Conservation (phyloP, 805 yeast genomes). For the Saccharomycopsis microspora region DNA sequence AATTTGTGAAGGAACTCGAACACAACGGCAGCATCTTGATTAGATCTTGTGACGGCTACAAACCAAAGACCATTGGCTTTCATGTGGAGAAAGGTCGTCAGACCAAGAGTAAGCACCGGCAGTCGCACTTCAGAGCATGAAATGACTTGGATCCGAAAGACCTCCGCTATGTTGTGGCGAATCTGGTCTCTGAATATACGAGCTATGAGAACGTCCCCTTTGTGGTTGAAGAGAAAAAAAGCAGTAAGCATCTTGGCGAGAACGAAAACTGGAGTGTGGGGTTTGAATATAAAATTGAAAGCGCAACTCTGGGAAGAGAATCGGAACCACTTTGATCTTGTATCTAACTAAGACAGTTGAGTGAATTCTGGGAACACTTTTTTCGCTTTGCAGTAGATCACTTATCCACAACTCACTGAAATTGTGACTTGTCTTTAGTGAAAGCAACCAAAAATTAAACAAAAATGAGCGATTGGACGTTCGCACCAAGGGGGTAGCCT, state of each 20-base stretch:
- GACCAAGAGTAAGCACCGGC: conserved; percentile 77
- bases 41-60: conserved; percentile 83
- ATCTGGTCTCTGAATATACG: conserved; percentile 65
- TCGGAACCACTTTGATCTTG: no score
- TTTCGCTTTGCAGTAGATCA: no score
- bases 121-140: conserved; percentile 36
- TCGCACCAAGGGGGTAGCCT: no score
- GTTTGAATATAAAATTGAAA: no score
- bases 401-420: no score
- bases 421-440: no score
- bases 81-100: conserved; percentile 81
- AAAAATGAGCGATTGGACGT: no score
- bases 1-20: conserved; percentile 70
- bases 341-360: no score
- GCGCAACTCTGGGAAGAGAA: no score
- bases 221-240: conserved; percentile 60
- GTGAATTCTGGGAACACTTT: no score
- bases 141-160: conserved; percentile 87
- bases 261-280: no score
- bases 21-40: conserved; percentile 71
- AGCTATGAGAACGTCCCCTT: conserved; percentile 78
- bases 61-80: conserved; percentile 55
- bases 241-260: conserved; percentile 59
- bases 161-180: conserved; percentile 70
- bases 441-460: no score